These are phyloP conservation scores for Mortierella sp. DNA, from an alignment of 371 early-diverging fungal species.

Conservation along the genomic window DNA sequence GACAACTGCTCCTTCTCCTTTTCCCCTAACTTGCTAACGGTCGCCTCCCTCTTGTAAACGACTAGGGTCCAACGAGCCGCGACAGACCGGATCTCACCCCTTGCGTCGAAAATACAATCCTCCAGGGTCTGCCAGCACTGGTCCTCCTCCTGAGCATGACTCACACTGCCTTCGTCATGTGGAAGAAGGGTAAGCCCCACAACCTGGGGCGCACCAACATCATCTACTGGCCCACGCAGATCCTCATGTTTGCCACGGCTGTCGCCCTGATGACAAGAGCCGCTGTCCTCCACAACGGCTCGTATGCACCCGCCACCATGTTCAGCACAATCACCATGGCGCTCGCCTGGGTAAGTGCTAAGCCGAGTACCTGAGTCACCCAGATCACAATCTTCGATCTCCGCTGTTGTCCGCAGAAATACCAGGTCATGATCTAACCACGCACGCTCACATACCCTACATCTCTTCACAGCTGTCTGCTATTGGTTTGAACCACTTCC, in stretches of 20 bases:
- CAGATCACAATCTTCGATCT: no score
- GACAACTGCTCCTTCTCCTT: no score
- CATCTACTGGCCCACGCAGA: conserved; percentile 55
- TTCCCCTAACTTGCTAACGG: no score
- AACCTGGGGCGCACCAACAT: conserved; percentile 51
- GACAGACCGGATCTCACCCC: conserved; percentile 37
- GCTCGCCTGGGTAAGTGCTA: conserved; percentile 45
- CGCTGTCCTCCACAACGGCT: conserved; percentile 24
- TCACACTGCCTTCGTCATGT: conserved; percentile 22
- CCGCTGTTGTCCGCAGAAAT: no score
- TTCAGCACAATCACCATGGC: conserved; percentile 42
- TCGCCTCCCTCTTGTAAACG: no score
- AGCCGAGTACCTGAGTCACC: neutral
- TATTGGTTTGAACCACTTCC: conserved; percentile 35
- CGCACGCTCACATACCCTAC: no score
- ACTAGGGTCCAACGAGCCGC: conserved; percentile 47
- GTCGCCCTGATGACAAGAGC: conserved; percentile 44
- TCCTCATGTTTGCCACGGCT: conserved; percentile 46
- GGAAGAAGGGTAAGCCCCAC: conserved; percentile 44
- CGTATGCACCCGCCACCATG: conserved; percentile 54
- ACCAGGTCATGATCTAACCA: no score
- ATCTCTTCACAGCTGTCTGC: conserved; percentile 33
- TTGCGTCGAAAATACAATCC: conserved; percentile 54
- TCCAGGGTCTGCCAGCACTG: conserved; percentile 38
- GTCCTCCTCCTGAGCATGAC: conserved; percentile 20